Evolutionary conservation across 495 filamentous ascomycete genomes (phyloP).

Genomic region (Tuber umbilicatum): DNA sequence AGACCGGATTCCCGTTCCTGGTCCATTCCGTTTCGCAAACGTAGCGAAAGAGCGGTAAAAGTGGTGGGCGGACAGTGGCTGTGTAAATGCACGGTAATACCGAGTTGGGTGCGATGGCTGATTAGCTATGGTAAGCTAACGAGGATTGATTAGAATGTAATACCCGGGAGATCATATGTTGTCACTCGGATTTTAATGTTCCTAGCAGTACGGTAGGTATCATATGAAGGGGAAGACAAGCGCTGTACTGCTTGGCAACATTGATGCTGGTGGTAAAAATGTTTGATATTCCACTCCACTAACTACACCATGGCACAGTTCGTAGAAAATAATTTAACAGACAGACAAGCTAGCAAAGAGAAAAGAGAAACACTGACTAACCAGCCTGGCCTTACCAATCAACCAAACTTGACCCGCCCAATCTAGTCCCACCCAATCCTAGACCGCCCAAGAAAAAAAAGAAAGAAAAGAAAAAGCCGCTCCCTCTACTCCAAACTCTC

Average conservation of each 20-base stretch:
- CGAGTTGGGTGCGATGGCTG: not conserved
- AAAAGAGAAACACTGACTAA: not conserved
- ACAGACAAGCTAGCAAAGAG: not conserved
- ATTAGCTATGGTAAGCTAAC: not conserved
- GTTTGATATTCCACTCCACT: not conserved
- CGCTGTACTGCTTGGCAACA: not conserved
- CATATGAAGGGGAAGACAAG: too few species aligned
- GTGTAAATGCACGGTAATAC: not conserved
- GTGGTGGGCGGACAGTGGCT: not conserved
- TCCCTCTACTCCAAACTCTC: conserved; percentile 24
- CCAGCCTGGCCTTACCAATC: not conserved
- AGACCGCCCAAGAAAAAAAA: not conserved
- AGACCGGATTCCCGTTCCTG: not conserved
- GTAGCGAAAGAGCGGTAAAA: not conserved
- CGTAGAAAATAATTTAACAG: not conserved
- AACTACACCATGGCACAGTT: not conserved
- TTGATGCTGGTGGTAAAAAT: not conserved
- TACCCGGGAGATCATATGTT: not conserved
- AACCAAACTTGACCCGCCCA: not conserved
- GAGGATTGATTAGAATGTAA: not conserved
- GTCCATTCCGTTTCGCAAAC: not conserved
- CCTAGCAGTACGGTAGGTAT: too few species aligned
- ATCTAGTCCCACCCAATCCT: not conserved
- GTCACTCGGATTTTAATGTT: not conserved
- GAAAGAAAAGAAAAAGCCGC: too few species aligned